Conservation (phyloP, 768 basidiomycete genomes). For the Gloeostereum incarnatum region DNA sequence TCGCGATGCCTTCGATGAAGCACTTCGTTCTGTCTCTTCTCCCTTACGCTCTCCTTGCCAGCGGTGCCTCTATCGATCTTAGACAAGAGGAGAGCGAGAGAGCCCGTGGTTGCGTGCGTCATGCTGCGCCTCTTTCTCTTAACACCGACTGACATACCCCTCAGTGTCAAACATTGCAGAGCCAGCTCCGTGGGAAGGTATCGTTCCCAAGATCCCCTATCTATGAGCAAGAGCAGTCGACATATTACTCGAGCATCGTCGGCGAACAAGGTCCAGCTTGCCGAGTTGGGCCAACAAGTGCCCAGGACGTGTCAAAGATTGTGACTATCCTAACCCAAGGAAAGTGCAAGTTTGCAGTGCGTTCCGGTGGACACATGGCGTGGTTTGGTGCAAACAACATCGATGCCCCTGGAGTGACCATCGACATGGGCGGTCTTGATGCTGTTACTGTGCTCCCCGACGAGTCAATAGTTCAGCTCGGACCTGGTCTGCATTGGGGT, state of each 20-base stretch:
- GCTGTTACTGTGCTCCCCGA: not conserved
- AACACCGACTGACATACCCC: too few species aligned
- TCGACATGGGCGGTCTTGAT: constrained; percentile 1
- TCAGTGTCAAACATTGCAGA: not conserved
- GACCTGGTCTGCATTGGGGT: constrained; percentile 3
- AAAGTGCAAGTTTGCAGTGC: constrained; percentile 4
- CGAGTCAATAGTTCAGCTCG: not conserved
- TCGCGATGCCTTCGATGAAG: too few species aligned
- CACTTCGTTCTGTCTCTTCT: too few species aligned
- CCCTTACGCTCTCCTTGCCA: too few species aligned
- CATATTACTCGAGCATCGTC: not conserved
- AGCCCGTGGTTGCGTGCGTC: too few species aligned
- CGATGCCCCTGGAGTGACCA: constrained; percentile 5
- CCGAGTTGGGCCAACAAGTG: not conserved
- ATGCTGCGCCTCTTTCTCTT: too few species aligned
- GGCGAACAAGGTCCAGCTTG: not conserved
- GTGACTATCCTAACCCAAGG: not conserved
- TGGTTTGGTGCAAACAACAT: constrained; percentile 5
- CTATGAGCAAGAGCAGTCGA: not conserved
- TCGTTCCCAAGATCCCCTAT: not conserved
- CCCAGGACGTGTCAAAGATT: not conserved
- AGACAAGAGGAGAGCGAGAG: too few species aligned
- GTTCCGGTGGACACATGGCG: constrained; percentile 6
- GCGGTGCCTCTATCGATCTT: too few species aligned
- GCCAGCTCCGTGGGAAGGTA: not conserved